These are phyloP conservation scores for Peronospora farinosa DNA, from an alignment of 352 stramenopile genomes.

Conservation along the genomic window DNA sequence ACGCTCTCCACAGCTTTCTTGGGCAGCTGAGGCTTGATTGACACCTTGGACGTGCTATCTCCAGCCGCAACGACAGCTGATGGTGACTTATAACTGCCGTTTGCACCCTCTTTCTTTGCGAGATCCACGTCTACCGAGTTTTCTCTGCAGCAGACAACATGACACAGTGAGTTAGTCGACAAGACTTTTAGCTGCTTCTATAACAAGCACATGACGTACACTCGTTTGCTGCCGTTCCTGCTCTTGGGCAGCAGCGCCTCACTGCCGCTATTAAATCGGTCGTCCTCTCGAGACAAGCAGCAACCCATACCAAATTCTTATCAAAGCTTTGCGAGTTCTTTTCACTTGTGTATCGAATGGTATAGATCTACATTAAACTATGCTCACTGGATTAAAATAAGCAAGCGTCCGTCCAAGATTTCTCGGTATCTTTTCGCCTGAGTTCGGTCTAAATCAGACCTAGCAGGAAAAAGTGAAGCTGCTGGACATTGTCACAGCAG, in stretches of 20 bases:
- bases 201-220: conserved; percentile 21
- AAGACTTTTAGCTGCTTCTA: background rate
- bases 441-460: conserved; percentile 18
- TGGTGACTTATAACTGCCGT: conserved; percentile 31
- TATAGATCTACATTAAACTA: conserved; percentile 2
- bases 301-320: conserved; percentile 46
- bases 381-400: background rate
- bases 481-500: conserved; percentile 2
- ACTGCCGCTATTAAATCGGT: conserved; percentile 44
- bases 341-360: conserved; percentile 7
- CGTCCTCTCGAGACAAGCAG: conserved; percentile 61
- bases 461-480: conserved; percentile 9
- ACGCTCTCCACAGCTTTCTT: conserved; percentile 33
- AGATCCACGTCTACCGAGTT: conserved; percentile 31
- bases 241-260: conserved; percentile 58
- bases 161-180: background rate
- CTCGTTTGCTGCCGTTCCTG: conserved; percentile 26
- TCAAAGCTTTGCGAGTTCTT: conserved; percentile 6
- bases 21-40: conserved; percentile 21
- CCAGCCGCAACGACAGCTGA: conserved; percentile 24
- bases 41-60: conserved; percentile 27
- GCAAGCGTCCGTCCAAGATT: background rate
- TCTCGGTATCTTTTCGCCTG: conserved; percentile 6
- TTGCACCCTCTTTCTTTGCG: conserved; percentile 24
- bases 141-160: conserved; percentile 17